Percentiles rank a stretch among this genome's conserved stretches.
Evolutionary conservation across 169 alveolate genomes (phyloP).

Genomic region (Perkinsus olseni): DNA sequence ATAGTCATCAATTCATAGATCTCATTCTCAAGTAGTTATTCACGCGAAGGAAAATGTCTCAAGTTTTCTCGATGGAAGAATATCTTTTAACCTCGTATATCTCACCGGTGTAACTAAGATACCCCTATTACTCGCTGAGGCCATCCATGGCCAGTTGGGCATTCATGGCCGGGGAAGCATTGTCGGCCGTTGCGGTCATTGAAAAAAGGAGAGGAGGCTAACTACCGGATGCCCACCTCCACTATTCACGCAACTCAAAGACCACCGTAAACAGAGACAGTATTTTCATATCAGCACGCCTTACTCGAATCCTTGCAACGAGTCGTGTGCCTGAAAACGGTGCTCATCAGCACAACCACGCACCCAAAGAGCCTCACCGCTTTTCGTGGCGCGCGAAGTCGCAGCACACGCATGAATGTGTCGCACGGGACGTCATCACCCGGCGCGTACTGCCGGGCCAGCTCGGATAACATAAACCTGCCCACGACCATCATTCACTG

Average conservation of each 20-base stretch:
- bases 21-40: no score
- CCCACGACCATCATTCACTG: background rate
- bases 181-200: background rate
- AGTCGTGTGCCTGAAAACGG: background rate
- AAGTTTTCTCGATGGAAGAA: no score
- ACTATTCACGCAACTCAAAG: background rate
- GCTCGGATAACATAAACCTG: background rate
- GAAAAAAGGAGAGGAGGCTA: background rate
- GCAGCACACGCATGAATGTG: background rate
- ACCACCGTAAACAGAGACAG: background rate
- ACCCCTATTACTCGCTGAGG: background rate
- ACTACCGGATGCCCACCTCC: background rate
- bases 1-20: no score
- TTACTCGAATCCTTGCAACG: background rate
- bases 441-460: background rate
- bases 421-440: background rate
- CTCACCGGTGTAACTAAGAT: no score
- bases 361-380: no score
- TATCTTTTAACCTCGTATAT: no score
- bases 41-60: no score
- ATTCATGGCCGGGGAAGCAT: background rate
- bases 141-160: background rate
- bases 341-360: background rate
- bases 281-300: no score
- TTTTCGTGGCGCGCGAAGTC: conserved; percentile 2